Conservation (phyloP, 257 asterid genomes). For the Capsicum rhomboideum region DNA sequence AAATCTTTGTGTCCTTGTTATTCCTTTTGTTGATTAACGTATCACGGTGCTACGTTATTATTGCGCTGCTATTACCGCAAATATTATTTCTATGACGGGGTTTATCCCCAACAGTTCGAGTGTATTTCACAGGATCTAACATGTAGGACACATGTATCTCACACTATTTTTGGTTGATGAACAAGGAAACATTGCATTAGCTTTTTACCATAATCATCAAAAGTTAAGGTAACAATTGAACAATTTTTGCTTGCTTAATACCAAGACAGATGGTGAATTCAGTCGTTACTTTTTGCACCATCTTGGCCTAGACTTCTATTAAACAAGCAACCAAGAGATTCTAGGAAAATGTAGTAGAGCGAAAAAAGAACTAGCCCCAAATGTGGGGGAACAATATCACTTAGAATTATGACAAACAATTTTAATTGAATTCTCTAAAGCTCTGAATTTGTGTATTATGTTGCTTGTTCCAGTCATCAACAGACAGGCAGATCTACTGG, state of each 20-base stretch:
- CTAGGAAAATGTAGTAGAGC: background rate
- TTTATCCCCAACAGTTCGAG: too few species aligned
- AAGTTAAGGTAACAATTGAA: too few species aligned
- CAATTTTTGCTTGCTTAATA: background rate
- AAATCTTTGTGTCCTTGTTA: too few species aligned
- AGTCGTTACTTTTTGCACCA: slow-evolving; percentile 6
- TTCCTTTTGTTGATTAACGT: too few species aligned
- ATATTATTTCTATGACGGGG: too few species aligned
- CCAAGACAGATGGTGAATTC: slow-evolving; percentile 11
- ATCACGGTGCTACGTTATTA: too few species aligned
- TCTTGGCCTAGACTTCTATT: background rate
- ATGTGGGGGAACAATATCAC: slow-evolving; percentile 3
- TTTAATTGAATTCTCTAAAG: background rate
- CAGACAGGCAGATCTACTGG: slow-evolving; percentile 69
- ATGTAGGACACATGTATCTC: too few species aligned
- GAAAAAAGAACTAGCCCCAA: slow-evolving; percentile 4
- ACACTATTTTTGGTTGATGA: too few species aligned
- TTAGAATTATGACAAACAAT: background rate
- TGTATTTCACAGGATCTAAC: too few species aligned
- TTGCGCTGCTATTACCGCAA: too few species aligned
- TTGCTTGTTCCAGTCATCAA: background rate
- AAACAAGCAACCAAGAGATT: background rate
- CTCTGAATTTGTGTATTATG: background rate
- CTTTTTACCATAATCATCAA: too few species aligned
- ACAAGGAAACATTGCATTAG: too few species aligned